Evolutionary conservation across 1,284 basidiomycete species (phyloP).

Genomic region (Veloboletus limbatus): DNA sequence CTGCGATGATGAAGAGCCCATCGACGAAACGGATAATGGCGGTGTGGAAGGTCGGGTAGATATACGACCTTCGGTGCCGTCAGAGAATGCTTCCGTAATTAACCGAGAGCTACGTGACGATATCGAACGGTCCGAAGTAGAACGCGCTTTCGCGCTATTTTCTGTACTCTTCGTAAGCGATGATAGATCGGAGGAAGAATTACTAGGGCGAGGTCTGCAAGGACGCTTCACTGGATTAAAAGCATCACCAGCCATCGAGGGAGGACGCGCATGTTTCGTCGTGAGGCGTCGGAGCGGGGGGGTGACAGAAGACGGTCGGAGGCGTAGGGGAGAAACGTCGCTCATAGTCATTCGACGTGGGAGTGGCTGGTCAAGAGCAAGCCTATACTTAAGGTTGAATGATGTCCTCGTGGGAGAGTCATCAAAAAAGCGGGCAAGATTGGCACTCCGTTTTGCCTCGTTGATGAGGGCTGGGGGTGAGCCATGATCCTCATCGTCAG

Average conservation of each 20-base stretch:
- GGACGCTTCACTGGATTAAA: conserved; percentile 31
- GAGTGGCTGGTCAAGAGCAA: conserved; percentile 29
- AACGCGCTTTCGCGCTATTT: conserved; percentile 10
- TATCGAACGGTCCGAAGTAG: conserved; percentile 18
- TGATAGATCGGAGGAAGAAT: conserved; percentile 15
- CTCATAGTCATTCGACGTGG: conserved; percentile 36
- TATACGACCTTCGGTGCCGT: conserved; percentile 24
- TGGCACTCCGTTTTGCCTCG: conserved; percentile 35
- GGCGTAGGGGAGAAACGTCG: conserved; percentile 36
- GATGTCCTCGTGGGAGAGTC: conserved; percentile 34
- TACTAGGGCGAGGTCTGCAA: conserved; percentile 23
- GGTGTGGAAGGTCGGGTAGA: conserved; percentile 28
- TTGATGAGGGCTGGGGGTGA: conserved; percentile 28
- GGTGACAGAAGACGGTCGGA: conserved; percentile 31
- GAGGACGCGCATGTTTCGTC: conserved; percentile 28
- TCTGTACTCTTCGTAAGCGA: conserved; percentile 21
- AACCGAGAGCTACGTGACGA: conserved; percentile 26
- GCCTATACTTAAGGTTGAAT: conserved; percentile 31
- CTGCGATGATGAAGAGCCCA: conserved; percentile 25
- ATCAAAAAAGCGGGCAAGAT: conserved; percentile 41
- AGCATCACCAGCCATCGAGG: conserved; percentile 30
- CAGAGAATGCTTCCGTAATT: conserved; percentile 17
- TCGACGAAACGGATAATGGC: conserved; percentile 30
- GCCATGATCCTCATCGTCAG: conserved; percentile 25
- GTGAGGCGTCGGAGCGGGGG: conserved; percentile 28